Evolutionary conservation across 306 rosid species (phyloP).

Genomic region (Senna tora): DNA sequence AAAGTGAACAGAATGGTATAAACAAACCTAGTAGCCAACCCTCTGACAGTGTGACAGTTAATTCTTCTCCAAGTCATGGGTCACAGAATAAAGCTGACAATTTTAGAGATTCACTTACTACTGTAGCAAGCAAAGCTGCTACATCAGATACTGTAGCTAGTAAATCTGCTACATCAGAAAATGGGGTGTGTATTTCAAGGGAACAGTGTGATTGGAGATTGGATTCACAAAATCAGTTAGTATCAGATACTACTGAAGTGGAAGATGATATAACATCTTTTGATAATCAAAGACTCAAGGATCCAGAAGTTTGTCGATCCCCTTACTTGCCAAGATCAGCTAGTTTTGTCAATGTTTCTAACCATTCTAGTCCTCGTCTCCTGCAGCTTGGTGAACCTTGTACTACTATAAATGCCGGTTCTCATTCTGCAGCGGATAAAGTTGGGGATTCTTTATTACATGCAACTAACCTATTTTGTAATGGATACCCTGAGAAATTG

Average conservation of each 20-base stretch:
- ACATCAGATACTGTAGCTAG: slow-evolving; percentile 35
- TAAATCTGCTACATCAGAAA: slow-evolving; percentile 40
- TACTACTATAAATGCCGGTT: slow-evolving; percentile 47
- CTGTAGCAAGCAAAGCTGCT: slow-evolving; percentile 42
- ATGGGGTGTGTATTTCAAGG: slow-evolving; percentile 44
- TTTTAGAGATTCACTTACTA: slow-evolving; percentile 42
- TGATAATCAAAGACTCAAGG: slow-evolving; percentile 78
- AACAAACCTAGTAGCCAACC: slow-evolving; percentile 47
- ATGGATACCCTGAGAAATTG: slow-evolving; percentile 59
- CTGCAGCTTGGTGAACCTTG: slow-evolving; percentile 48
- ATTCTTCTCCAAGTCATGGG: slow-evolving; percentile 48
- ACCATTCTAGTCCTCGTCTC: slow-evolving; percentile 43
- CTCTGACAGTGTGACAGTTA: slow-evolving; percentile 44
- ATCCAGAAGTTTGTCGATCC: slow-evolving; percentile 69
- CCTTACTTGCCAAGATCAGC: slow-evolving; percentile 49
- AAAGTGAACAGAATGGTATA: slow-evolving; percentile 43
- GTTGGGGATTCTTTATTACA: slow-evolving; percentile 44
- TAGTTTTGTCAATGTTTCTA: slow-evolving; percentile 42
- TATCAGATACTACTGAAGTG: slow-evolving; percentile 48
- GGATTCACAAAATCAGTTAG: slow-evolving; percentile 45
- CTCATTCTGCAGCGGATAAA: slow-evolving; percentile 45
- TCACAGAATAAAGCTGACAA: slow-evolving; percentile 46
- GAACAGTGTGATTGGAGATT: slow-evolving; percentile 55
- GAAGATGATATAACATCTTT: slow-evolving; percentile 80
- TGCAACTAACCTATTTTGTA: slow-evolving; percentile 47